Base-by-base conservation (phyloP, 2,329 filamentous ascomycete genomes). In the Neocucurbitaria cava region DNA sequence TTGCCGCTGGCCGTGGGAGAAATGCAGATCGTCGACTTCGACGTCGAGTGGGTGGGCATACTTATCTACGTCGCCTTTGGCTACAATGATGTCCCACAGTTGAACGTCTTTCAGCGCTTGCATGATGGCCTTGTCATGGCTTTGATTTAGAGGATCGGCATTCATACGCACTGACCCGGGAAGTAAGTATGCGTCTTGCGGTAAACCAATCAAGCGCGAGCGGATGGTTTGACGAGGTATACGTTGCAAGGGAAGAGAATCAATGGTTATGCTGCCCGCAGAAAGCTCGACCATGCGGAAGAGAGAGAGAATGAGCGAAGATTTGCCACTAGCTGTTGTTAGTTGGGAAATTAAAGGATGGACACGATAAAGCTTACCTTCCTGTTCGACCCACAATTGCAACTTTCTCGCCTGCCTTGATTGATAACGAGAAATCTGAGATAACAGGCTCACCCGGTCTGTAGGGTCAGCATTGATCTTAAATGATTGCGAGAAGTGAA, bases 1-100 rank as follows among this genome's bases (percentile, higher is more conserved):
- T 63, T 89, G 87, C 40, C 81, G 81, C 68, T 89, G 87, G 0
- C 87, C 87, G 20, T 71, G 64, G 13, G 63, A 68, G 41, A 74
- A 68, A 41, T 73, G 68, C 10, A 71, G 53, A 46, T 72, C 69
- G 6, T 72, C 67, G 13, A 74, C 68, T 11, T 64, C 47, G 8
- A 71, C 67, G 42, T 73, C 69, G 13, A 74, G 59, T 9, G 70
- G 70, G 53, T 73, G 70, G 18, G 57, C 61, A 33, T 73, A 71
- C 44, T 68, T 72, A 17, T 59, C 66, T 21, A 64, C 63, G 49
- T 69, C 66, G 17, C 72, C 63, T 48, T 66, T 72, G 0, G 65
- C 52, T 1, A 76, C 69, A 11, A 83, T 68, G 0, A 71, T 64
- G 1, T 73, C 60, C 73, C 76, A 79, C 0, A 85, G 67, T 15